phyloP scores from a whole-genome alignment of 2,329 filamentous ascomycete species.

The Xylaria multiplex region DNA sequence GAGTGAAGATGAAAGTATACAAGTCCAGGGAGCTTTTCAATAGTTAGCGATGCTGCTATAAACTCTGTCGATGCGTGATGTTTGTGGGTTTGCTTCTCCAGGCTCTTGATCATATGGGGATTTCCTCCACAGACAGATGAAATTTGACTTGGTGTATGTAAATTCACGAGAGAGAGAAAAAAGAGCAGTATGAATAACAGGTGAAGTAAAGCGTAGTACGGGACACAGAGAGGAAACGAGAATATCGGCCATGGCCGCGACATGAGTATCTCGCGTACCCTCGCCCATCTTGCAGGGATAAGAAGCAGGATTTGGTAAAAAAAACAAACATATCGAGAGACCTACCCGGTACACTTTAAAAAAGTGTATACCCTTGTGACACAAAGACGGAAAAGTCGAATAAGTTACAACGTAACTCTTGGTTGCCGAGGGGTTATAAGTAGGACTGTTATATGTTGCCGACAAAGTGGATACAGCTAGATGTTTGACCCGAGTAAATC shows the following conservation, averaged over 20 bases:
- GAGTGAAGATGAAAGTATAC: slow-evolving; percentile 29
- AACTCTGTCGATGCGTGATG: slow-evolving; percentile 23
- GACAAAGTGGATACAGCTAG: slow-evolving; percentile 7
- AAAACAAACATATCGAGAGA: slow-evolving; percentile 25
- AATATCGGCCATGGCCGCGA: not conserved
- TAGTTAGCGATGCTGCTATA: slow-evolving; percentile 27
- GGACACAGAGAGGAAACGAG: not conserved
- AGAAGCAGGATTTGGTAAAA: slow-evolving; percentile 9
- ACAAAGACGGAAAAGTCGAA: slow-evolving; percentile 9
- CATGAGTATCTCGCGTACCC: slow-evolving; percentile 5
- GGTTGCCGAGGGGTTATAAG: slow-evolving; percentile 11
- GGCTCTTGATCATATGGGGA: slow-evolving; percentile 13
- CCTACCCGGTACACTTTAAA: slow-evolving; percentile 29
- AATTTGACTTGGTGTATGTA: not conserved
- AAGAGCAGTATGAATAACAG: not conserved
- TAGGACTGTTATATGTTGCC: slow-evolving; percentile 13
- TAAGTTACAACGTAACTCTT: slow-evolving; percentile 20
- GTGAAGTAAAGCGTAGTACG: slow-evolving; percentile 1
- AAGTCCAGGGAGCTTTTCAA: slow-evolving; percentile 27
- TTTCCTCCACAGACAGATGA: slow-evolving; percentile 2
- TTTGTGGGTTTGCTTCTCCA: slow-evolving; percentile 6
- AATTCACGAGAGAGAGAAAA: slow-evolving; percentile 3
- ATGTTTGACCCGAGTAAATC: slow-evolving; percentile 14
- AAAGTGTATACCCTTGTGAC: slow-evolving; percentile 11
- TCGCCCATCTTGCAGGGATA: slow-evolving; percentile 8